Percentiles rank a stretch among this genome's conserved stretches.
phyloP scores from a whole-genome alignment of 768 basidiomycete genomes.

The Mycena olivaceomarginata region DNA sequence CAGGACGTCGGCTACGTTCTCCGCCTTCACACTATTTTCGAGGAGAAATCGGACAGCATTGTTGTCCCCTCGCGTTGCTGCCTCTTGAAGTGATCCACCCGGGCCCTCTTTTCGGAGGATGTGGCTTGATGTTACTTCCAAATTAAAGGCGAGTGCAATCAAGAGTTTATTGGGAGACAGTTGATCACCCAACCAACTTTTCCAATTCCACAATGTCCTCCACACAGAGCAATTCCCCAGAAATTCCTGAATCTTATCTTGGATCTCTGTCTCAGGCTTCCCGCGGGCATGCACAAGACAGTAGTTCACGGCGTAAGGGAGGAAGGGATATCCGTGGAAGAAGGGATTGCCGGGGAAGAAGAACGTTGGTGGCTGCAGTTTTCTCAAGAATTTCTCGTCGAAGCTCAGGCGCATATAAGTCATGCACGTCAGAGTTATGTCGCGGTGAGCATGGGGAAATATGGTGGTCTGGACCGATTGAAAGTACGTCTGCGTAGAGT shows the following conservation, averaged over 20 bases:
- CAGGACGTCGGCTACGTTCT: neutral
- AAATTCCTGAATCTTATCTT: slow-evolving; percentile 2
- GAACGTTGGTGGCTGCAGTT: neutral
- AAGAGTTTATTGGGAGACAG: neutral
- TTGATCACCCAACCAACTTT: neutral
- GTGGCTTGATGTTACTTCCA: slow-evolving; percentile 10
- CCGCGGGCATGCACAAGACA: slow-evolving; percentile 21
- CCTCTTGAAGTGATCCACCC: neutral
- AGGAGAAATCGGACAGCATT: slow-evolving; percentile 7
- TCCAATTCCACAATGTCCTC: slow-evolving; percentile 14
- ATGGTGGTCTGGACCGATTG: neutral
- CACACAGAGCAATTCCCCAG: slow-evolving; percentile 15
- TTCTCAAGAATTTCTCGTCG: neutral
- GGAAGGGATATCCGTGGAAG: too few species aligned
- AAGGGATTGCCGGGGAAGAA: neutral
- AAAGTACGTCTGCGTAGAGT: slow-evolving; percentile 13
- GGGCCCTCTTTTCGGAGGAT: neutral
- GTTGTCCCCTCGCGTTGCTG: neutral
- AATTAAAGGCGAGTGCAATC: slow-evolving; percentile 2
- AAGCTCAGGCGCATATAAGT: slow-evolving; percentile 16
- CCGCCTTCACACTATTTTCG: neutral
- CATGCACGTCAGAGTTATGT: slow-evolving; percentile 12
- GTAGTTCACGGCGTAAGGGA: slow-evolving; percentile 9
- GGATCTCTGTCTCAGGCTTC: slow-evolving; percentile 4
- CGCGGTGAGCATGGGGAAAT: slow-evolving; percentile 9